These are phyloP conservation scores for Flammula alnicola DNA, from an alignment of 1,284 basidiomycete species.

Conservation along the genomic window DNA sequence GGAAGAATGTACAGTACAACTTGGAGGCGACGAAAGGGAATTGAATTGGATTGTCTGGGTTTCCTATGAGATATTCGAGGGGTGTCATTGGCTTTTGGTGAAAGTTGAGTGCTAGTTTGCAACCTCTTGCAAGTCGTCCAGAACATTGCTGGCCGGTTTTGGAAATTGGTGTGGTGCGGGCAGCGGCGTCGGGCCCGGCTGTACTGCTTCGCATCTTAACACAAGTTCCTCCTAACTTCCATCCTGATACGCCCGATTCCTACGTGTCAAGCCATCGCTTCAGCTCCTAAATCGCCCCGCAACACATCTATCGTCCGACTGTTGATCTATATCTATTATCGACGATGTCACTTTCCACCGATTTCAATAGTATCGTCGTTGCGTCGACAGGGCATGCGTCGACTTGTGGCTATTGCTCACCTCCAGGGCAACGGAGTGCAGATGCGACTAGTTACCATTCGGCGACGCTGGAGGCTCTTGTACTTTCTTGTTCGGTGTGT, in stretches of 20 bases:
- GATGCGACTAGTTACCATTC: conserved; percentile 35
- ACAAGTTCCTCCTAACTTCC: too few species aligned
- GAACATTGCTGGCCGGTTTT: too few species aligned
- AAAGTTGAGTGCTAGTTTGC: too few species aligned
- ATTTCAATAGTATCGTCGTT: conserved; percentile 38
- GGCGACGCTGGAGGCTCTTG: conserved; percentile 40
- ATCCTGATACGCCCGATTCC: too few species aligned
- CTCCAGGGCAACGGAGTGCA: conserved; percentile 39
- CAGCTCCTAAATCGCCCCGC: neutral
- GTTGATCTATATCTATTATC: neutral
- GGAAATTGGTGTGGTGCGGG: too few species aligned
- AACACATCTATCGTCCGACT: neutral
- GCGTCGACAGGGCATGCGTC: conserved; percentile 35
- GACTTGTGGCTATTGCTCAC: conserved; percentile 52
- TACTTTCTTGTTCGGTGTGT: conserved; percentile 56
- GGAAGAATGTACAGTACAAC: conserved; percentile 87
- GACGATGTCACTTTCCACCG: conserved; percentile 19
- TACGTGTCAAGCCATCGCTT: too few species aligned
- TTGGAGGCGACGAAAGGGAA: conserved; percentile 65
- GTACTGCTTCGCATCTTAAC: too few species aligned
- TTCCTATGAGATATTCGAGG: too few species aligned
- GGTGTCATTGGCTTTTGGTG: too few species aligned
- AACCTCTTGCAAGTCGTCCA: too few species aligned
- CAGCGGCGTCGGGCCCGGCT: too few species aligned
- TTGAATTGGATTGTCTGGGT: conserved; percentile 15